These are phyloP conservation scores for Volvariella surrecta DNA, from an alignment of 1,284 basidiomycete genomes.

Conservation along the genomic window DNA sequence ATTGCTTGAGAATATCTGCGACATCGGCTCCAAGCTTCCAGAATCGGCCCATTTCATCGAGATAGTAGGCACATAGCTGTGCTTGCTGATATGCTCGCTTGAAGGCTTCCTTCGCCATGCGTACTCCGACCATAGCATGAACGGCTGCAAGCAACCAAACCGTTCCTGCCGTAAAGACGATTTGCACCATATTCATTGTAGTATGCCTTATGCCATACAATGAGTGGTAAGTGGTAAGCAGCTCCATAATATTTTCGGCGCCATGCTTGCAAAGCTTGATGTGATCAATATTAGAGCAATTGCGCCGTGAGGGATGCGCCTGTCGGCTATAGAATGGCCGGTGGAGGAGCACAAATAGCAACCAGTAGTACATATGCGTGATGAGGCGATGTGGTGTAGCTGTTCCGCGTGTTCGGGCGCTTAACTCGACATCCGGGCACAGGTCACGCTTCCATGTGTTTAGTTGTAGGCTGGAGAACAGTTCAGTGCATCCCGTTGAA, in stretches of 20 bases:
- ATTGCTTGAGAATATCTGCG: constrained; percentile 31
- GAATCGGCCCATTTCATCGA: constrained; percentile 39
- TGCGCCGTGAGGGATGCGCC: constrained; percentile 16
- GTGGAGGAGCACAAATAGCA: constrained; percentile 44
- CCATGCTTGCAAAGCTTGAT: constrained; percentile 50
- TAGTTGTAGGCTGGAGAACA: constrained; percentile 30
- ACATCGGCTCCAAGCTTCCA: constrained; percentile 44
- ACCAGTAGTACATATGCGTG: constrained; percentile 45
- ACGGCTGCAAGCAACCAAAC: constrained; percentile 49
- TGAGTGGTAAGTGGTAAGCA: constrained; percentile 45
- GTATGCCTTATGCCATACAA: constrained; percentile 53
- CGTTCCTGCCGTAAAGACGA: constrained; percentile 59
- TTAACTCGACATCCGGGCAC: constrained; percentile 33
- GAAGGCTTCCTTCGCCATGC: constrained; percentile 30
- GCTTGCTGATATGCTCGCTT: constrained; percentile 32
- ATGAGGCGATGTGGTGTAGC: constrained; percentile 45
- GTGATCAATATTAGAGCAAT: not conserved
- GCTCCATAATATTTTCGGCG: constrained; percentile 53
- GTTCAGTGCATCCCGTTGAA: not conserved
- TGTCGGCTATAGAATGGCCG: constrained; percentile 42
- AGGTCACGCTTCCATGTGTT: constrained; percentile 40
- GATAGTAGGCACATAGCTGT: constrained; percentile 37
- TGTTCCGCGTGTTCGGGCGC: constrained; percentile 26
- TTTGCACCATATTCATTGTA: constrained; percentile 56
- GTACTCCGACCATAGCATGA: constrained; percentile 37